Evolutionary conservation across 129 eudicot species (phyloP).

Genomic region (Calendula officinalis): DNA sequence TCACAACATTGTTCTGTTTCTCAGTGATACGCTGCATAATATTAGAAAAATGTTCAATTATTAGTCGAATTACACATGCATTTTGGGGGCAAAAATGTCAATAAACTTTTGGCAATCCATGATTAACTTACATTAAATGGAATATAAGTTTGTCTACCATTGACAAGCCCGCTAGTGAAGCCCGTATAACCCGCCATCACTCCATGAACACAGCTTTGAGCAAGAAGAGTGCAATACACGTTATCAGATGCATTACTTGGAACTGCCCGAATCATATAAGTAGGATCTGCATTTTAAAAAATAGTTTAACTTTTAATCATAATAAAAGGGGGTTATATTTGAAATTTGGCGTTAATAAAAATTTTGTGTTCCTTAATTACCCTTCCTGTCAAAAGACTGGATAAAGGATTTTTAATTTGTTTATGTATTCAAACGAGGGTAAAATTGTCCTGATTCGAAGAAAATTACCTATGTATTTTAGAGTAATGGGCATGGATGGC

Average conservation of each 20-base stretch:
- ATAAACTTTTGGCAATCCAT: neutral
- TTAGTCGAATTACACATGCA: neutral
- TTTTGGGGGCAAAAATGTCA: neutral
- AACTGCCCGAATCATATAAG: conserved; percentile 91
- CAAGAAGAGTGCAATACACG: conserved; percentile 91
- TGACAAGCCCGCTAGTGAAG: conserved; percentile 72
- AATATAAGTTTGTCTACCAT: conserved; percentile 77
- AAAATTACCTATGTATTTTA: conserved; percentile 74
- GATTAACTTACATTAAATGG: conserved; percentile 69
- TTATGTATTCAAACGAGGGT: neutral
- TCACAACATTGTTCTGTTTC: conserved; percentile 62
- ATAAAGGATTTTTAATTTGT: neutral
- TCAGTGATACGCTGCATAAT: conserved; percentile 58
- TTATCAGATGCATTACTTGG: conserved; percentile 95
- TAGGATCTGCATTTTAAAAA: conserved; percentile 66
- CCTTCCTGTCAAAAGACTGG: conserved; percentile 2
- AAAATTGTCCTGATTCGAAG: neutral
- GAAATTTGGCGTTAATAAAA: neutral
- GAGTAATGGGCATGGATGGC: conserved; percentile 55
- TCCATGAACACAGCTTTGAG: conserved; percentile 96
- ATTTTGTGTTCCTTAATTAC: neutral
- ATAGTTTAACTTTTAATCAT: neutral
- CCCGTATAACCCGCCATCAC: conserved; percentile 96
- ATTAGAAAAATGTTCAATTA: neutral
- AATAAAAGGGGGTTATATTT: neutral